Conservation (phyloP, 2,329 filamentous ascomycete species). For the Neofusicoccum sp. region DNA sequence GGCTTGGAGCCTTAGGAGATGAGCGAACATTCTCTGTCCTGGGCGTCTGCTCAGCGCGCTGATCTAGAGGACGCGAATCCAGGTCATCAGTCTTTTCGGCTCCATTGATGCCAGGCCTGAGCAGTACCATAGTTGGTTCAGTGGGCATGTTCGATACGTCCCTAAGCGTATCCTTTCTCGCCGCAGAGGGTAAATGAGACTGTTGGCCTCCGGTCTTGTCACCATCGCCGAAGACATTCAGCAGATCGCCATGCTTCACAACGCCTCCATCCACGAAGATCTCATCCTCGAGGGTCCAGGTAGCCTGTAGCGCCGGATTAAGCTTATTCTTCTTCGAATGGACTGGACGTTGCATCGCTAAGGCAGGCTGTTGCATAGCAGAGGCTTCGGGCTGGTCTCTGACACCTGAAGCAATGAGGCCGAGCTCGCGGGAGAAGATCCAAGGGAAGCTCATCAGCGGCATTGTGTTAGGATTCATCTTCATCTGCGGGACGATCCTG, state of each 20-base stretch:
- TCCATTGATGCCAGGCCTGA: too few relatives aligned
- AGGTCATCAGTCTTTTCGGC: too few relatives aligned
- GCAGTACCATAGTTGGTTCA: not conserved
- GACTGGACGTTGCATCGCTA: not conserved
- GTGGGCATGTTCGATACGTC: constrained; percentile 2
- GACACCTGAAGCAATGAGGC: constrained; percentile 58
- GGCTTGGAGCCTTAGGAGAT: not conserved
- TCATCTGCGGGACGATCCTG: constrained; percentile 35
- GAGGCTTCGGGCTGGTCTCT: not conserved
- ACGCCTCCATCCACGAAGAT: not conserved
- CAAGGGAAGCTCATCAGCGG: constrained; percentile 93
- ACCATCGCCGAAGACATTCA: constrained; percentile 1
- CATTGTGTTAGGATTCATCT: constrained; percentile 60
- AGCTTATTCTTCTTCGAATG: not conserved
- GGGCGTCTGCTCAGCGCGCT: not conserved
- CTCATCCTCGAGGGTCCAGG: not conserved
- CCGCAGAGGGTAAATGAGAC: not conserved
- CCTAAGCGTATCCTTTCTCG: not conserved
- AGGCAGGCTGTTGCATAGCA: not conserved
- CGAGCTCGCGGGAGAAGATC: constrained; percentile 75
- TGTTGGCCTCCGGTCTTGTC: not conserved
- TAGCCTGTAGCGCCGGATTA: not conserved
- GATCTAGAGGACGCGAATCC: not conserved
- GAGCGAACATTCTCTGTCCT: not conserved
- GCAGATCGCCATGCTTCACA: not conserved